These are phyloP conservation scores for Panaeolus cyanescens DNA, from an alignment of 768 basidiomycete species.

Conservation along the genomic window DNA sequence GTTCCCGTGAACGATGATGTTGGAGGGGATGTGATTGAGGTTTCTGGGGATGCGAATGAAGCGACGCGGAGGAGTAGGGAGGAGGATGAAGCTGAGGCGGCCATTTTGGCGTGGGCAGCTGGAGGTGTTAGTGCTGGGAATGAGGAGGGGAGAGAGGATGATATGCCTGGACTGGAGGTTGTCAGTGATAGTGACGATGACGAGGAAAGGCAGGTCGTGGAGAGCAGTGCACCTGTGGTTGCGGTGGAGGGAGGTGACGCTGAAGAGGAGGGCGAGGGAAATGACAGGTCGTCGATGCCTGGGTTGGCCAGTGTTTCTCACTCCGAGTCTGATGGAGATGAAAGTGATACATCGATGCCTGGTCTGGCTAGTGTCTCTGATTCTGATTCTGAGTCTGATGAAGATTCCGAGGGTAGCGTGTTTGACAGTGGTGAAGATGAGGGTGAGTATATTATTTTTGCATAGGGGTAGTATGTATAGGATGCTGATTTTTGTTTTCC, in stretches of 20 bases:
- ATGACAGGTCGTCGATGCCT: slow-evolving; percentile 22
- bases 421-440: neutral
- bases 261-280: neutral
- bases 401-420: neutral
- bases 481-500: slow-evolving; percentile 4
- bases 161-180: neutral
- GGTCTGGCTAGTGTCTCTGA: slow-evolving; percentile 34
- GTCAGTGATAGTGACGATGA: neutral
- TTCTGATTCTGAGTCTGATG: slow-evolving; percentile 36
- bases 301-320: slow-evolving; percentile 33
- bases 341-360: slow-evolving; percentile 22
- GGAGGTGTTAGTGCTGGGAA: slow-evolving; percentile 11
- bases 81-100: neutral
- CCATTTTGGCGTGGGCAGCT: neutral
- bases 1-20: neutral
- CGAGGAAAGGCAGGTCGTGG: neutral
- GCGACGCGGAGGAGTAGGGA: neutral
- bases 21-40: neutral
- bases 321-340: slow-evolving; percentile 29
- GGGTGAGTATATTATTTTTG: slow-evolving; percentile 21
- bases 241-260: neutral
- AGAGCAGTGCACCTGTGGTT: neutral
- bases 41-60: neutral
- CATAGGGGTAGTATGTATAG: slow-evolving; percentile 23
- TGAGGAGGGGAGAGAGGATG: neutral